These are phyloP conservation scores for Pestalotiopsis sp. DNA, from an alignment of 2,329 filamentous ascomycete genomes.

Conservation along the genomic window DNA sequence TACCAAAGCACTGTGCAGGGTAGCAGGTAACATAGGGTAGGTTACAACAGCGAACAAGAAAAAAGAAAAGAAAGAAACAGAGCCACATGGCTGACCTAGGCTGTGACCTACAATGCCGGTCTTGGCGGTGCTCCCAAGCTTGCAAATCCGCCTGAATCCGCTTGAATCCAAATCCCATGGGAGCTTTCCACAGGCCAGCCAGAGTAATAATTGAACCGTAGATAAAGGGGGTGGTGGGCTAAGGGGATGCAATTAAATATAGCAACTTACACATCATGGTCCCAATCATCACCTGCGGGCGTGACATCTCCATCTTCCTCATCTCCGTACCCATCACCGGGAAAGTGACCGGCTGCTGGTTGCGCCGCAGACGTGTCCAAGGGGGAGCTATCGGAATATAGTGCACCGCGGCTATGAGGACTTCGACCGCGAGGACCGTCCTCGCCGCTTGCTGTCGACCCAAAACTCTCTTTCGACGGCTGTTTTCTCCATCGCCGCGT, in stretches of 20 bases:
- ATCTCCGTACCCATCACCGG: background rate
- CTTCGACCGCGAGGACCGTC: constrained; percentile 31
- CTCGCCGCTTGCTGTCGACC: constrained; percentile 31
- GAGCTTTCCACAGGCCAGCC: background rate
- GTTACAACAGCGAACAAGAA: too few relatives aligned
- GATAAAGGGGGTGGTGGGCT: background rate
- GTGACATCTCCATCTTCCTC: constrained; percentile 5
- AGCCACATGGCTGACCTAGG: background rate
- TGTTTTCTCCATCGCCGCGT: constrained; percentile 51
- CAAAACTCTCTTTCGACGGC: constrained; percentile 40
- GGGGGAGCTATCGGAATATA: background rate
- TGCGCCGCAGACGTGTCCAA: background rate
- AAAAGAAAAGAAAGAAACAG: background rate
- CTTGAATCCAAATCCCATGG: background rate
- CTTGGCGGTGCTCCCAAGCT: background rate
- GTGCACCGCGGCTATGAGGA: constrained; percentile 23
- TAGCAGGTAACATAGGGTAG: too few relatives aligned
- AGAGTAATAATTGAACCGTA: background rate
- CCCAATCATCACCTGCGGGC: constrained; percentile 2
- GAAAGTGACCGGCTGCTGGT: background rate
- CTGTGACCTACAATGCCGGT: background rate
- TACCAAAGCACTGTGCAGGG: too few relatives aligned
- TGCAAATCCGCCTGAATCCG: background rate
- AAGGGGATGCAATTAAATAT: background rate
- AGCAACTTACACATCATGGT: background rate